Evolutionary conservation across 2,329 filamentous ascomycete species (phyloP).

Genomic region (Aspergillus sp.): DNA sequence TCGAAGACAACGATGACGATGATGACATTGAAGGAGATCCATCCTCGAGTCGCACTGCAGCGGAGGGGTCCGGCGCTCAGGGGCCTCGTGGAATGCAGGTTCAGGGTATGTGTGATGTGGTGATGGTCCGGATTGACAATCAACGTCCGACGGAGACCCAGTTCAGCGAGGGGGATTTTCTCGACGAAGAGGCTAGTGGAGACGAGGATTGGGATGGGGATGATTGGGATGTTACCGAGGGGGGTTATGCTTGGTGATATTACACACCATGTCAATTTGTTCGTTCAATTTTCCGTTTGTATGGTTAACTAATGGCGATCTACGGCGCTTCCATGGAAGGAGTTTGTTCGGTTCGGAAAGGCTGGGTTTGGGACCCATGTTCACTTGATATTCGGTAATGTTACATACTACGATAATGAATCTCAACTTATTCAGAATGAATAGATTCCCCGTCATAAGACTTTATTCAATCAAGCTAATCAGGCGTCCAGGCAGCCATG

Average conservation of each 20-base stretch:
- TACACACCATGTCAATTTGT: not conserved
- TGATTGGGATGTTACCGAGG: conserved; percentile 23
- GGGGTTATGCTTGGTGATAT: conserved; percentile 18
- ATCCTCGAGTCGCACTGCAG: conserved; percentile 3
- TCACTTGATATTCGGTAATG: not conserved
- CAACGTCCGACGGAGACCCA: conserved; percentile 53
- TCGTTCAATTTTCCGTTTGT: not conserved
- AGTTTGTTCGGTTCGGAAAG: too few species aligned
- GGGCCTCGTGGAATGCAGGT: conserved; percentile 20
- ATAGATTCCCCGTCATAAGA: too few species aligned
- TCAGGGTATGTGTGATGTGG: conserved; percentile 54
- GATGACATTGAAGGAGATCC: conserved; percentile 1
- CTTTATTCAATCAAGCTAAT: too few species aligned
- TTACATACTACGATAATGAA: too few species aligned
- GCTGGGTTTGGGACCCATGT: not conserved
- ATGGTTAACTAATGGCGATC: not conserved
- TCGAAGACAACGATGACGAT: conserved; percentile 16
- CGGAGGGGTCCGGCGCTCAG: conserved; percentile 8
- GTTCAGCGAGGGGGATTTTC: conserved; percentile 53
- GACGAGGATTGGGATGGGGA: conserved; percentile 58
- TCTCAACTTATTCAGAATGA: too few species aligned
- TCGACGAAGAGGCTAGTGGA: conserved; percentile 53
- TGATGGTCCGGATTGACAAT: conserved; percentile 56
- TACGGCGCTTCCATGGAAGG: too few species aligned
- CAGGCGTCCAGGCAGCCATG: too few species aligned